Percentiles rank a stretch among this genome's conserved stretches.
These are phyloP conservation scores for Proliferodiscus dingleyae DNA, from an alignment of 2,329 filamentous ascomycete genomes.

Conservation along the genomic window DNA sequence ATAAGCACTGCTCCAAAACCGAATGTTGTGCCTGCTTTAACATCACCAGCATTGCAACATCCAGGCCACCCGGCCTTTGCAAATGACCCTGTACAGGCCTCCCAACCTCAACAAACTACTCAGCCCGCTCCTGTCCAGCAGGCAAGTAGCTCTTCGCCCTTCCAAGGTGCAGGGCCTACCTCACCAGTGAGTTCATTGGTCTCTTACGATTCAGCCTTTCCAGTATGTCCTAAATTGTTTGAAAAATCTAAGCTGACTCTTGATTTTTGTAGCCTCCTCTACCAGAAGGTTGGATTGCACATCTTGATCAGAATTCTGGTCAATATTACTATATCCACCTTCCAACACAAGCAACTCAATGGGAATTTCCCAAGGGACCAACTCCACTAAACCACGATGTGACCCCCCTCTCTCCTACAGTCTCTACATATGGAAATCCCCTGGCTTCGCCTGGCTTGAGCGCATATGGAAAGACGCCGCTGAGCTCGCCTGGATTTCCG, in stretches of 20 bases:
- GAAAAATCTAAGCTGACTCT: too few species aligned
- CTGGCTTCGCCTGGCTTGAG: conserved; percentile 60
- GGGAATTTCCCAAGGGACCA: conserved; percentile 96
- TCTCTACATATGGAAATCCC: conserved; percentile 69
- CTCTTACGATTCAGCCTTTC: too few species aligned
- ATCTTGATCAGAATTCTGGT: conserved; percentile 89
- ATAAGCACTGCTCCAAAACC: conserved; percentile 26
- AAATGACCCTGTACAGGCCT: conserved; percentile 61
- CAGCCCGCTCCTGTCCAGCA: conserved; percentile 25
- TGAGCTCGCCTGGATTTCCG: conserved; percentile 78
- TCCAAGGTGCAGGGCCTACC: conserved; percentile 54
- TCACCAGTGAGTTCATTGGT: conserved; percentile 50
- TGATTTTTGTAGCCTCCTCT: conserved; percentile 57
- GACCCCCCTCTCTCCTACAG: conserved; percentile 73
- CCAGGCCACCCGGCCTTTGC: conserved; percentile 84
- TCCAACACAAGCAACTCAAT: conserved; percentile 91
- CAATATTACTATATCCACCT: conserved; percentile 99
- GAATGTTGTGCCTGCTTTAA: conserved; percentile 34
- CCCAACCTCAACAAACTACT: conserved; percentile 25
- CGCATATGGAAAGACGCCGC: conserved; percentile 53
- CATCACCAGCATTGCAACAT: conserved; percentile 40
- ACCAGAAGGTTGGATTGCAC: conserved; percentile 97
- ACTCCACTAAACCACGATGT: conserved; percentile 82
- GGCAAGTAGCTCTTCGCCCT: conserved; percentile 36
- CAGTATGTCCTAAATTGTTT: too few species aligned